Evolutionary conservation across 176 grass and related monocot species (phyloP).

Genomic region (Carex pumila): DNA sequence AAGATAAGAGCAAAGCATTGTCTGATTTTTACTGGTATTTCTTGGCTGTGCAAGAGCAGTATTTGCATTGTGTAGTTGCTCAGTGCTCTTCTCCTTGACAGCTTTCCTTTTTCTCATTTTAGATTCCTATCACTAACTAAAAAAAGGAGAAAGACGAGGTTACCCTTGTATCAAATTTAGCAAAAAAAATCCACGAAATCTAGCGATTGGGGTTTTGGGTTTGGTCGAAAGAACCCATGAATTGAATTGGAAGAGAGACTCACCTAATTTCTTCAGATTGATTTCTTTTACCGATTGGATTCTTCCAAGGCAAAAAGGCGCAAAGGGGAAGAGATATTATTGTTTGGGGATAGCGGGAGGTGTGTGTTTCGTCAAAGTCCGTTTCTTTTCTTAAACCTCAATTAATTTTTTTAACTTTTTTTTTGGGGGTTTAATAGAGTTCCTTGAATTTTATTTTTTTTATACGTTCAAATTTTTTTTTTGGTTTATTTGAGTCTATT

Average conservation of each 20-base stretch:
- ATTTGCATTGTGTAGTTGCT: not conserved
- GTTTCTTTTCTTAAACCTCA: too few relatives aligned
- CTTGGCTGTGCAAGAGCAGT: not conserved
- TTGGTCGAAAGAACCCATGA: not conserved
- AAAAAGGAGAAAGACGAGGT: not conserved
- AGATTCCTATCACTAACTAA: not conserved
- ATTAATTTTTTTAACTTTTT: too few relatives aligned
- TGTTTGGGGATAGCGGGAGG: too few relatives aligned
- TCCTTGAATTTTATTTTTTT: too few relatives aligned
- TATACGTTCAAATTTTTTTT: too few relatives aligned
- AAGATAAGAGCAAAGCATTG: not conserved
- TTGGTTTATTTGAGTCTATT: too few relatives aligned
- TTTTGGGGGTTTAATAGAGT: too few relatives aligned
- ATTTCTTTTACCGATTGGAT: not conserved
- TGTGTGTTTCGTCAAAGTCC: too few relatives aligned
- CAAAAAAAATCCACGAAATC: not conserved
- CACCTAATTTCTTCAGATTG: not conserved
- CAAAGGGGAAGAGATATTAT: too few relatives aligned
- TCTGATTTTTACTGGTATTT: not conserved
- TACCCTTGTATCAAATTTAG: not conserved
- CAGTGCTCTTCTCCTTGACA: conserved; percentile 8
- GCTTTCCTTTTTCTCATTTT: conserved; percentile 7
- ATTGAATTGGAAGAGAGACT: not conserved
- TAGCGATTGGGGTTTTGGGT: too few relatives aligned
- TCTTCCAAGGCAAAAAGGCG: too few relatives aligned